Percentiles rank a stretch among this genome's conserved stretches.
phyloP scores from a whole-genome alignment of 108 stramenopile genomes.

The Fragilariopsis cylindrus region DNA sequence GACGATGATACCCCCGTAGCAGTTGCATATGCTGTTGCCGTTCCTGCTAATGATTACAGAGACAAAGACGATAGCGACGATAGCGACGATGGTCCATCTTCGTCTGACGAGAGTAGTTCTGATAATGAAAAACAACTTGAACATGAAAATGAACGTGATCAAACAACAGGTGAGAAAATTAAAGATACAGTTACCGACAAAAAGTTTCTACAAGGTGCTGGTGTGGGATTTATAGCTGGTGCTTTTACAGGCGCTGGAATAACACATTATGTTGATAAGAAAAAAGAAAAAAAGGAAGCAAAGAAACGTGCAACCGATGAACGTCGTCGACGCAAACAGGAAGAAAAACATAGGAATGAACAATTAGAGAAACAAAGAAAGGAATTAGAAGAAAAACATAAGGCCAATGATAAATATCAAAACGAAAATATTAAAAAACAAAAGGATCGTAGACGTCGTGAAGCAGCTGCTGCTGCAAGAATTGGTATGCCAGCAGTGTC shows the following conservation, averaged over 20 bases:
- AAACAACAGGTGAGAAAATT: conserved; percentile 1
- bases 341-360: not conserved
- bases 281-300: conserved; percentile 45
- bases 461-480: no score
- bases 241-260: conserved; percentile 37
- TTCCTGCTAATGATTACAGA: no score
- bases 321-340: conserved; percentile 23
- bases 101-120: no score
- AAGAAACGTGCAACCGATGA: conserved; percentile 45
- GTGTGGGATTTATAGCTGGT: conserved; percentile 34
- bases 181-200: not conserved
- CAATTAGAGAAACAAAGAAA: not conserved
- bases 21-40: no score
- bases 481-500: not conserved
- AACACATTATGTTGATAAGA: conserved; percentile 42
- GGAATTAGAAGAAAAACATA: not conserved
- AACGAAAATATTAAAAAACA: no score
- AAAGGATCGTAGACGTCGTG: no score
- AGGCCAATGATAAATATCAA: not conserved
- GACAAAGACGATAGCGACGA: no score
- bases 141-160: not conserved
- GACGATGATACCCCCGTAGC: no score
- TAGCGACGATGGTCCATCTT: no score
- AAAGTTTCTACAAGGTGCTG: conserved; percentile 12
- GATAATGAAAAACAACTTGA: conserved; percentile 11